Conservation (phyloP, 129 eudicot genomes). For the Sambucus nigra region DNA sequence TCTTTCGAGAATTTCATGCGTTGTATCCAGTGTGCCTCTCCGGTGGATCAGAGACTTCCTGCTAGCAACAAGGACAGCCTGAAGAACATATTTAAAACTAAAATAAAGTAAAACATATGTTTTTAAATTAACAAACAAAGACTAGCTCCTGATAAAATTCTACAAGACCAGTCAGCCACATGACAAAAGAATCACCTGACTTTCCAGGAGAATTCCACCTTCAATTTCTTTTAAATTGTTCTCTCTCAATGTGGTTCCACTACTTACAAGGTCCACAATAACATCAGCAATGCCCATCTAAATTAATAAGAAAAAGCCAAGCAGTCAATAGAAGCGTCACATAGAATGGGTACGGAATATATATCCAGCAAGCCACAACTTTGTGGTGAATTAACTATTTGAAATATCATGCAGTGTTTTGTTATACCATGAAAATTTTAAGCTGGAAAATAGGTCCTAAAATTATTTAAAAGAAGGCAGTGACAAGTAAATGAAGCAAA, state of each 20-base stretch:
- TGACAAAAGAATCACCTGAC: constrained; percentile 54
- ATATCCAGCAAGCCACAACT: too few species aligned
- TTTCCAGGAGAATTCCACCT: constrained; percentile 72
- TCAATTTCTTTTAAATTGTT: constrained; percentile 92
- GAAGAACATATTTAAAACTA: constrained; percentile 10
- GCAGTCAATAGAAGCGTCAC: not conserved
- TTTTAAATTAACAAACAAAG: not conserved
- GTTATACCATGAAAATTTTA: too few species aligned
- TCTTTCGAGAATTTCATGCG: constrained; percentile 88
- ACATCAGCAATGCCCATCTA: constrained; percentile 99
- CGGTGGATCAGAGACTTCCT: constrained; percentile 64
- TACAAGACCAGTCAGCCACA: not conserved
- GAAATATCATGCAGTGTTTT: too few species aligned
- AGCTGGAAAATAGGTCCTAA: too few species aligned
- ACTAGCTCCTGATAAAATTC: not conserved
- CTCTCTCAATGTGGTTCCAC: constrained; percentile 85
- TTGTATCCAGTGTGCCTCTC: constrained; percentile 67
- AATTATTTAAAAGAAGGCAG: too few species aligned
- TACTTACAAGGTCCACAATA: constrained; percentile 95
- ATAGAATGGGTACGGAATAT: not conserved
- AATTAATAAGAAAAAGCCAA: constrained; percentile 4
- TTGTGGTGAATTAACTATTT: too few species aligned
- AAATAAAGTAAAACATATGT: not conserved
- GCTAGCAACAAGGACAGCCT: constrained; percentile 93
- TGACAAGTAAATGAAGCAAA: too few species aligned